Base-by-base conservation (phyloP, 495 filamentous ascomycete genomes). In the Aspergillus nidulans region DNA sequence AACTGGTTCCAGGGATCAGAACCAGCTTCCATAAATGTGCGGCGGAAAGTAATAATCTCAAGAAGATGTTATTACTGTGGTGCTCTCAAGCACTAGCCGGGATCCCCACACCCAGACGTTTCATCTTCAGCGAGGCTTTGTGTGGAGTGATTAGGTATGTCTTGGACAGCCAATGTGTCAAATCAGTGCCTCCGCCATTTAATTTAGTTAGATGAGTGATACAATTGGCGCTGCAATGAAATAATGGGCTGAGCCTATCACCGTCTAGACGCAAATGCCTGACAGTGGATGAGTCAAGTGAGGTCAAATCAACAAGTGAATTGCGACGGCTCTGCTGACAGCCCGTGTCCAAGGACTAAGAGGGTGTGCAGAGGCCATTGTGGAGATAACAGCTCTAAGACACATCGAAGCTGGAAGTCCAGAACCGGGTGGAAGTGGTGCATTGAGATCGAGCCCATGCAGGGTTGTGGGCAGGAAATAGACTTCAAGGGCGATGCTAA, bases 401-500 rank as follows among this genome's bases (percentile, higher is more conserved):
- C 8, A 10, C 30, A 2, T 3, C 30, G 8, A 34, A 7, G 8
- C 4, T 34, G 30, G 30, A 13, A 6, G 30, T 41, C 41, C 10
- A 3, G 20, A 9, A 10, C 44, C 18, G 21, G 24, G 24, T 26
- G 5, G 21, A 32, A 19, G 26, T 18, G 18, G 52, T 43, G 28
- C 16, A 39, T 53, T 54, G 28, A 36, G 41, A 47, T 54, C 44
- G 40, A 47, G 30, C 41, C 41, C 30, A 38, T 43, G 45, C 53
- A 55, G 53, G 53, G 53, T 34, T 55, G 16, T 42, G 19, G 24
- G 18, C 45, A 49, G 45, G 26, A n/a, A 49, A 49, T 55, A 55
- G 39, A 55, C 52, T 55, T 55, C 34, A 16, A 12, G 4, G 45
- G 12, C 34, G 2, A 49, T 13, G 5, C 1, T 10, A n/a, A 49